Evolutionary conservation across 139 green algal species (phyloP), one percentile per base, ranked within the genome.

Genomic region (Coccomyxa sp.): DNA sequence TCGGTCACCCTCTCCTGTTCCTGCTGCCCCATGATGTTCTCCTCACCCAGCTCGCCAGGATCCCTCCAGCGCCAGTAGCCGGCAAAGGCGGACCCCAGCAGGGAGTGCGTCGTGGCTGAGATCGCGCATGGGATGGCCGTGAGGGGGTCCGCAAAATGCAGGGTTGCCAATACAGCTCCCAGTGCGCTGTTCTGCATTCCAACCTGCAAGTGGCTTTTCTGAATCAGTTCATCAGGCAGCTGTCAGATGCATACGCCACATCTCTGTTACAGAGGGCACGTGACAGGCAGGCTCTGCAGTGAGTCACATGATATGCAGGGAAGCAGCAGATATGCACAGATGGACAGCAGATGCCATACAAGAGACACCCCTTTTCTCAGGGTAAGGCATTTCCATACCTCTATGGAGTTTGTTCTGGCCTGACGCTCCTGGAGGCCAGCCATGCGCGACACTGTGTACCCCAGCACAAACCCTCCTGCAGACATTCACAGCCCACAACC

Each of bases 131-230:
- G 91, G 7, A 92, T 91, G 6, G 92, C 90, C 7, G 91, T 88
- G 39, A 92, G 78, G 0, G 90, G 90, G 83, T 95, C 84, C 1
- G 81, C 29, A 50, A 96, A 96, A 74, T 94, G 88, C 1, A 90
- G 54, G 0, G 88, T 73, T 0, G 91, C 91, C n/a, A 97, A 83
- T n/a, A 96, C 87, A 0, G 87, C 88, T 29, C 88, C 91, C 31
- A 93, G 85, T 39, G 87, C 90, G 44, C 69, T 86, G 81, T 96
- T 96, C 75, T 94, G 91, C 89, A 91, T 92, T 50, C 90, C 86
- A 24, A 92, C 85, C 82, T 86, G 33, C n/a, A 82, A 36, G 64
- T 27, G 12, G 44, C 16, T 58, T n/a, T n/a, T n/a, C n/a, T n/a
- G n/a, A n/a, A n/a, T n/a, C n/a, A n/a, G n/a, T n/a, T n/a, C n/a